Conservation (phyloP, 2,329 filamentous ascomycete genomes). For the Fusarium annulatum region DNA sequence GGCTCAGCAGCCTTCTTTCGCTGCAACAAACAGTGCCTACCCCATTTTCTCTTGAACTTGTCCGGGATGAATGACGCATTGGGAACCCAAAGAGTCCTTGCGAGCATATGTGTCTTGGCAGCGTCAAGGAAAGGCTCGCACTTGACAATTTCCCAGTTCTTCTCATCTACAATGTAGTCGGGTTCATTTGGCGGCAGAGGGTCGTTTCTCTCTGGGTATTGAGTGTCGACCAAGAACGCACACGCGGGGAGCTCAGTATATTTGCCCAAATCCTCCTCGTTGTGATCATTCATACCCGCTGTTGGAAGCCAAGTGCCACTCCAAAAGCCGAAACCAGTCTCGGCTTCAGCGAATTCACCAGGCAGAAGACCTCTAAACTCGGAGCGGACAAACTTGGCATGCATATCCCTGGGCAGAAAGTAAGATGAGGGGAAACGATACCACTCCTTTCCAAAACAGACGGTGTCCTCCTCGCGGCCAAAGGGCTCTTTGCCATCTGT, state of each 20-base stretch:
- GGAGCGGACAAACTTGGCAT: constrained; percentile 89
- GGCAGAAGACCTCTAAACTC: constrained; percentile 91
- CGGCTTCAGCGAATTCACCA: constrained; percentile 85
- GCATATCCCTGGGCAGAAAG: constrained; percentile 85
- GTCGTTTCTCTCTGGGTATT: constrained; percentile 70
- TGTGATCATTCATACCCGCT: constrained; percentile 89
- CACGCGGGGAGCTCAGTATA: constrained; percentile 83
- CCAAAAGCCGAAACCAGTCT: constrained; percentile 76
- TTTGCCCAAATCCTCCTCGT: constrained; percentile 87
- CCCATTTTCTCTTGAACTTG: constrained; percentile 81
- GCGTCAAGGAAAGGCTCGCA: constrained; percentile 87
- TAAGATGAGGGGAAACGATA: constrained; percentile 96
- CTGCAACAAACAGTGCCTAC: constrained; percentile 84
- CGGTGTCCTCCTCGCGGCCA: constrained; percentile 70
- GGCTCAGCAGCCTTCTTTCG: constrained; percentile 53
- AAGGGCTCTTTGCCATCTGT: constrained; percentile 60
- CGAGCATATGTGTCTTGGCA: constrained; percentile 76
- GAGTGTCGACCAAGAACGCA: constrained; percentile 87
- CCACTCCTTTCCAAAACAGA: constrained; percentile 98
- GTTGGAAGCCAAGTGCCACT: constrained; percentile 87
- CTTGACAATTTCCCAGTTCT: constrained; percentile 81
- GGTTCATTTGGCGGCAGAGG: constrained; percentile 76
- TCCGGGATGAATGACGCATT: constrained; percentile 75
- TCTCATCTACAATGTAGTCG: constrained; percentile 77
- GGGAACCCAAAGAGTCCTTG: constrained; percentile 85